These are phyloP conservation scores for Dendrothele bispora DNA, from an alignment of 768 basidiomycete species.

Conservation along the genomic window DNA sequence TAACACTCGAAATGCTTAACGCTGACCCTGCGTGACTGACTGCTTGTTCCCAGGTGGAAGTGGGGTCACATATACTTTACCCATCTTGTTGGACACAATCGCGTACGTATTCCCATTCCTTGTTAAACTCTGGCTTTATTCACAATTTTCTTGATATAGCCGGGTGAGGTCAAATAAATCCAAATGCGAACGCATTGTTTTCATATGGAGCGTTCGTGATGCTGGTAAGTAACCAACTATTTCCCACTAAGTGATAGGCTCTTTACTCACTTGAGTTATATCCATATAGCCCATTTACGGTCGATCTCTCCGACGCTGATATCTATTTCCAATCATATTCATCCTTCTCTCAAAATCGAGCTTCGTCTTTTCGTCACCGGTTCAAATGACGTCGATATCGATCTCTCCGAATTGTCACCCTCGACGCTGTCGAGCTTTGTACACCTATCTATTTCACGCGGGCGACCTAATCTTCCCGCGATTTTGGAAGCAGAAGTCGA, in stretches of 20 bases:
- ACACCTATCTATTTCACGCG: no score
- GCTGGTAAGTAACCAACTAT: neutral
- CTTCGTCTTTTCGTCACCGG: constrained; percentile 29
- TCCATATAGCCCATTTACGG: constrained; percentile 23
- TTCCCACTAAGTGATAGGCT: neutral
- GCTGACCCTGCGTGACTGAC: no score
- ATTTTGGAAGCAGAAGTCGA: constrained; percentile 19
- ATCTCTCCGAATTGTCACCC: no score
- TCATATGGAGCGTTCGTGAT: constrained; percentile 3
- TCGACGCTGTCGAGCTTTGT: no score
- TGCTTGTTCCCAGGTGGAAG: neutral
- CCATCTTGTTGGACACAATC: neutral
- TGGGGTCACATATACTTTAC: neutral
- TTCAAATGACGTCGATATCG: neutral
- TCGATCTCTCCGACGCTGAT: constrained; percentile 28
- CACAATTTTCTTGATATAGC: neutral
- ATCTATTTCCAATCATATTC: constrained; percentile 15
- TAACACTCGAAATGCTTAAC: neutral
- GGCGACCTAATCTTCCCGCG: constrained; percentile 19
- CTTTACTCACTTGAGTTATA: neutral
- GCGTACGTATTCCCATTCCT: neutral
- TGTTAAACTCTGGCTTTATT: neutral
- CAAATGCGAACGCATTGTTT: neutral
- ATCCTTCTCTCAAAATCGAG: constrained; percentile 28
- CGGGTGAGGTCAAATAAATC: neutral